Conservation (phyloP, 2,329 filamentous ascomycete genomes). For the Ophiosphaerella herpotricha region DNA sequence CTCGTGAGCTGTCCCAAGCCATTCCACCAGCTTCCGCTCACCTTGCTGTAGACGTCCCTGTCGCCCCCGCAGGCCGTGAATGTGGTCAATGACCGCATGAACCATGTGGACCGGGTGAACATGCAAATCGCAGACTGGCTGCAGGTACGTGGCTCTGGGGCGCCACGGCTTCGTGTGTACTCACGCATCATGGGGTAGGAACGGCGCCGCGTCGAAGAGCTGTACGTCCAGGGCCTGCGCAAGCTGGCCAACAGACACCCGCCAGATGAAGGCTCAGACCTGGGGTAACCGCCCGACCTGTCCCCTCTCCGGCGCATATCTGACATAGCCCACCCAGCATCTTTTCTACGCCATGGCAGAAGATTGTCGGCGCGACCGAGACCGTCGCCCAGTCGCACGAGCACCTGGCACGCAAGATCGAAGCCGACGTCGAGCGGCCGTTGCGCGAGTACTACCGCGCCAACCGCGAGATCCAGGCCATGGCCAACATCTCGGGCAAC, state of each 20-base stretch:
- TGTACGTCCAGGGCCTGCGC: constrained; percentile 80
- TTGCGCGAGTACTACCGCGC: constrained; percentile 74
- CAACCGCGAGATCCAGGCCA: constrained; percentile 76
- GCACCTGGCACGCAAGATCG: constrained; percentile 77
- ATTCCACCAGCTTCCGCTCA: constrained; percentile 33
- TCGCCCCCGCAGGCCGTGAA: constrained; percentile 81
- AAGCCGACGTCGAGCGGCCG: constrained; percentile 84
- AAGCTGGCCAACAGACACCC: constrained; percentile 77
- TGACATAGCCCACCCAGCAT: constrained; percentile 62
- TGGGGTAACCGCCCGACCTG: constrained; percentile 68
- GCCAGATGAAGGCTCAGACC: constrained; percentile 75
- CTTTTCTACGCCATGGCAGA: constrained; percentile 89
- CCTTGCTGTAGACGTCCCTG: constrained; percentile 68
- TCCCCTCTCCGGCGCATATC: constrained; percentile 11
- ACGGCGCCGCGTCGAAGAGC: constrained; percentile 87
- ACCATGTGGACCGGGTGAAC: constrained; percentile 84
- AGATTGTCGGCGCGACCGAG: constrained; percentile 79
- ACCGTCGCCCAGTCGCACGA: constrained; percentile 83
- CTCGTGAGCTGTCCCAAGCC: constrained; percentile 65
- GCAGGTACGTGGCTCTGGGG: constrained; percentile 66
- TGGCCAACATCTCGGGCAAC: constrained; percentile 81
- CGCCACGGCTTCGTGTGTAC: constrained; percentile 4
- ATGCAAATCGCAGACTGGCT: constrained; percentile 94
- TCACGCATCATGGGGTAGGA: constrained; percentile 64
- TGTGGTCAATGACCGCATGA: constrained; percentile 83